Percentiles rank a stretch among this genome's conserved stretches.
These are phyloP conservation scores for Sporodiniella umbellata DNA, from an alignment of 371 early-diverging fungal genomes.

Conservation along the genomic window DNA sequence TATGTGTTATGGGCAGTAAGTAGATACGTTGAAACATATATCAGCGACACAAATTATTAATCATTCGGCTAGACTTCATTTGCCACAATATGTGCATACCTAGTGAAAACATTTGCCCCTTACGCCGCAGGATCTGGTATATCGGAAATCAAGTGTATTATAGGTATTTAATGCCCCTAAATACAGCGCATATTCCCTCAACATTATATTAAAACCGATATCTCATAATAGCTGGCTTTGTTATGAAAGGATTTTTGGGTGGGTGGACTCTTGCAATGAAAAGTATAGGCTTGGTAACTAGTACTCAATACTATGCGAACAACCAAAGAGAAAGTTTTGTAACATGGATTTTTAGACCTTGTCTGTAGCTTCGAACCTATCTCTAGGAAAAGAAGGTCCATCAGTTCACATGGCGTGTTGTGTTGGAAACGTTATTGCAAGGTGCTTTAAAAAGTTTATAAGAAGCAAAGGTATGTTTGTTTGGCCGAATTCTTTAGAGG, in stretches of 20 bases:
- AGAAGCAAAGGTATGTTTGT: slow-evolving; percentile 69
- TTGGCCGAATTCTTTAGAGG: too few species aligned
- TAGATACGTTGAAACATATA: not conserved
- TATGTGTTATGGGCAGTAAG: slow-evolving; percentile 62
- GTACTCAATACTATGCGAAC: not conserved
- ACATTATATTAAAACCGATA: too few species aligned
- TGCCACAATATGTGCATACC: slow-evolving; percentile 53
- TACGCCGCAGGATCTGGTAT: slow-evolving; percentile 95
- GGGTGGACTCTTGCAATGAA: slow-evolving; percentile 87
- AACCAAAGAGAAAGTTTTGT: not conserved
- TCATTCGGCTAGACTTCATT: slow-evolving; percentile 47
- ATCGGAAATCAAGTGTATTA: slow-evolving; percentile 93
- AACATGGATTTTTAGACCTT: slow-evolving; percentile 49
- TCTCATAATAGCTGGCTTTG: slow-evolving; percentile 67
- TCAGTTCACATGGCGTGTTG: slow-evolving; percentile 93
- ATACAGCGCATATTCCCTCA: not conserved
- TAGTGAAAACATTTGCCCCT: slow-evolving; percentile 73
- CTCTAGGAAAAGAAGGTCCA: slow-evolving; percentile 94
- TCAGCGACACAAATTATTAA: slow-evolving; percentile 21
- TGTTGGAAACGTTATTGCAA: slow-evolving; percentile 85
- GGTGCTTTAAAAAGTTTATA: slow-evolving; percentile 81
- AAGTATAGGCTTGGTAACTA: slow-evolving; percentile 69
- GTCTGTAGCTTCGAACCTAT: slow-evolving; percentile 85
- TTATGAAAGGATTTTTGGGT: slow-evolving; percentile 88
- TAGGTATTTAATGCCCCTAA: slow-evolving; percentile 48